Evolutionary conservation across 371 early-diverging fungal genomes (phyloP), one percentile per base, ranked within the genome.

Genomic region (Zopfochytrium polystomum): DNA sequence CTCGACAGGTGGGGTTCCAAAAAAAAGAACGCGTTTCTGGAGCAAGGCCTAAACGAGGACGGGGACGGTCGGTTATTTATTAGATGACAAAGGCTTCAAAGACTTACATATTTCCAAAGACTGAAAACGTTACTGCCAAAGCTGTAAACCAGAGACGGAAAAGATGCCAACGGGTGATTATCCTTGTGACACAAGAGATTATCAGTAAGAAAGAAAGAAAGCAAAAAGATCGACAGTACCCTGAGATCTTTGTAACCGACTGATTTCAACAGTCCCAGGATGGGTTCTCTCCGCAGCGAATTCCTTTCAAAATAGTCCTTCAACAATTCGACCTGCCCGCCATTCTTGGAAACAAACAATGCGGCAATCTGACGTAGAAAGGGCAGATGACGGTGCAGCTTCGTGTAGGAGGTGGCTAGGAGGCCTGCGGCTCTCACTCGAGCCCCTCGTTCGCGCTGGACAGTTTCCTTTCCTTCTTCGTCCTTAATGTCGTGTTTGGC

Each of bases 331-430:
- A 43, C 31, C n/a, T 33, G 44, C 38, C 59, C 65, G 3, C 31
- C 13, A 58, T 64, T 52, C n/a, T n/a, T n/a, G 1, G 46, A 51
- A 9, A 46, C 30, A 44, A 64, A 64, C 9, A 22, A 27, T 30
- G 22, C 45, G 9, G 59, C 65, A 34, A 56, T 48, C 42, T 50
- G 23, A 27, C 52, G 31, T 46, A 64, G 33, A 52, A 64, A 64
- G 3, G 65, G 58, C 32, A 64, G 25, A 52, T 64, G 65, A n/a
- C 59, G 50, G 52, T 64, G 65, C 53, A 64, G 34, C 30, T 52
- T 58, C 6, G 52, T 31, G 27, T 26, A 58, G 15, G 35, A 45
- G 2, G 58, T 46, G 2, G 52, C 49, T 13, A 64, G 7, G 27
- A 64, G 34, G 3, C 65, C 65, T 13, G 58, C 58, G 3, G 65